Evolutionary conservation across 2,329 filamentous ascomycete genomes (phyloP), one percentile per base, ranked within the genome.

Genomic region (Colletotrichum echinochloae): DNA sequence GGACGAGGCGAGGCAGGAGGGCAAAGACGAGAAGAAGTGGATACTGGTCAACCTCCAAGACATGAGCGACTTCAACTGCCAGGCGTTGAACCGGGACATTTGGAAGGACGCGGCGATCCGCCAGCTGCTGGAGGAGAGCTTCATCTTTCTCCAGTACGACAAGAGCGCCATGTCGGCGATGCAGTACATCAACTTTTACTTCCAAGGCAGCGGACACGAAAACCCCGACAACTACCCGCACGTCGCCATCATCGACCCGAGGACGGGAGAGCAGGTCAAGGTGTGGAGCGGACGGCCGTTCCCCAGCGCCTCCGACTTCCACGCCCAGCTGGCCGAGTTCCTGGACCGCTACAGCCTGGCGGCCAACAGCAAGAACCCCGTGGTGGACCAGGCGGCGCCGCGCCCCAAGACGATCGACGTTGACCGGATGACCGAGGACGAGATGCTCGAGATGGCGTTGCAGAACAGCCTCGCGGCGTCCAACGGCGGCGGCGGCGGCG

Each of bases 251-350:
- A 90, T 99, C 72, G 96, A 99, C 76, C 96, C 96, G 2, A 89
- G 96, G 70, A 99, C 96, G 0, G 96, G 96, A 71, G 96, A 99
- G 82, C 94, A 98, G 80, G 93, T 99, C 79, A 99, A 99, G 83
- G 89, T 95, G 1, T 98, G 96, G 95, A 94, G 93, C 18, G 95
- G 95, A 1, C 87, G 89, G 11, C 94, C 95, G 1, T 93, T 95
- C 64, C 91, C 95, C 0, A 88, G 87, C 48, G 83, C 94, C 0
- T 79, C 87, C 12, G 95, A 98, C 18, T 98, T 99, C 75, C 89
- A 97, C 71, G 94, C 94, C 77, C 94, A 98, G 78, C 86, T 99
- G 2, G 93, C 94, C 77, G 95, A 98, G 80, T 99, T 99, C 76
- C 88, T 99, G n/a, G 96, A 98, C 78, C 90, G 96, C 30, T 99